phyloP scores from a whole-genome alignment of 768 basidiomycete genomes.

The Boletus reticuloceps region DNA sequence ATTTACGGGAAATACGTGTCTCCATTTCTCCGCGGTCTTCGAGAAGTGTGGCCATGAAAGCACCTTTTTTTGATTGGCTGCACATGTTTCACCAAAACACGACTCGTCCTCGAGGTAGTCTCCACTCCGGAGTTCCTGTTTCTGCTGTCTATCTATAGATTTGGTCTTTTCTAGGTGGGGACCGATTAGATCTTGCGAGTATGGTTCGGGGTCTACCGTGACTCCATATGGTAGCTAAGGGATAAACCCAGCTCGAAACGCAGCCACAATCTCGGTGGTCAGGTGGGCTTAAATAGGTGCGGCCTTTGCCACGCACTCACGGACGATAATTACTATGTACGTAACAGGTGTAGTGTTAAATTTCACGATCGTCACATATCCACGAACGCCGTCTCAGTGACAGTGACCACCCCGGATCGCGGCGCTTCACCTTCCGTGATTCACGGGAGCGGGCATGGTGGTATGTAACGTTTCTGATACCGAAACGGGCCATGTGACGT shows the following conservation, averaged over 20 bases:
- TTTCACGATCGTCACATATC: slow-evolving; percentile 21
- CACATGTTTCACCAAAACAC: slow-evolving; percentile 22
- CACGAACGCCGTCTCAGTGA: slow-evolving; percentile 17
- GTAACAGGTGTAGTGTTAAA: slow-evolving; percentile 15
- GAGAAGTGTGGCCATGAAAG: slow-evolving; percentile 4
- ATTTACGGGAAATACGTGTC: slow-evolving; percentile 6
- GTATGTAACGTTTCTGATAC: slow-evolving; percentile 28
- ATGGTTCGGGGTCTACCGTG: slow-evolving; percentile 15
- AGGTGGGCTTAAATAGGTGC: slow-evolving; percentile 12
- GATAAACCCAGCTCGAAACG: slow-evolving; percentile 13
- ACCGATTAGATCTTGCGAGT: slow-evolving; percentile 18
- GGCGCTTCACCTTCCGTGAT: slow-evolving; percentile 22
- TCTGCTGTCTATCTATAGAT: slow-evolving; percentile 31
- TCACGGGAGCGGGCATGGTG: slow-evolving; percentile 17
- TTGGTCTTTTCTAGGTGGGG: slow-evolving; percentile 1
- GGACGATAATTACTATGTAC: slow-evolving; percentile 21
- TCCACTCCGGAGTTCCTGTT: slow-evolving; percentile 26
- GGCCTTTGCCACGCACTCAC: slow-evolving; percentile 10
- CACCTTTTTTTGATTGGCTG: slow-evolving; percentile 13
- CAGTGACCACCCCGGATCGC: slow-evolving; percentile 22
- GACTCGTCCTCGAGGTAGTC: slow-evolving; percentile 19
- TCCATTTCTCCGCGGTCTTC: slow-evolving; percentile 23
- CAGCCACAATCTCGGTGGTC: slow-evolving; percentile 7
- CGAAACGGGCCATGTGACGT: slow-evolving; percentile 31
- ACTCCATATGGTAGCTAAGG: slow-evolving; percentile 12